These are phyloP conservation scores for Fusarium siculi DNA, from an alignment of 2,329 filamentous ascomycete species.

Conservation along the genomic window DNA sequence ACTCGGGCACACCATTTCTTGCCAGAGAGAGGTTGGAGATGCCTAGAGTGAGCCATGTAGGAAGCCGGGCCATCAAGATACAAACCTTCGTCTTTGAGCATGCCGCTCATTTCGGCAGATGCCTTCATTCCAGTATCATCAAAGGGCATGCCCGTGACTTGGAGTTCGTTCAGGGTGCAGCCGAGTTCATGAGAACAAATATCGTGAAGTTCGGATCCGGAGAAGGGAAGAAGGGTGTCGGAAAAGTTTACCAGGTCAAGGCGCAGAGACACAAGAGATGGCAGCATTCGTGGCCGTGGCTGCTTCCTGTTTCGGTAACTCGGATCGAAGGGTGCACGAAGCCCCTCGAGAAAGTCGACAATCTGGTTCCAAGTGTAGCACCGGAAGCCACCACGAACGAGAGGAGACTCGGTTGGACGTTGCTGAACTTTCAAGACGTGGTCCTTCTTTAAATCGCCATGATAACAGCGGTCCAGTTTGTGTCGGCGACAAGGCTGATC, in stretches of 20 bases:
- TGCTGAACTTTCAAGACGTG: constrained; percentile 55
- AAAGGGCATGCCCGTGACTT: constrained; percentile 62
- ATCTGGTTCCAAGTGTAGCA: constrained; percentile 66
- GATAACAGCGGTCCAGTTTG: constrained; percentile 55
- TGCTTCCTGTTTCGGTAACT: constrained; percentile 48
- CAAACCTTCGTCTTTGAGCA: constrained; percentile 65
- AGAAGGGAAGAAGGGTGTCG: constrained; percentile 56
- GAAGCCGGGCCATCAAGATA: constrained; percentile 58
- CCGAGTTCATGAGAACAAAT: constrained; percentile 65
- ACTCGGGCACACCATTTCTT: constrained; percentile 56
- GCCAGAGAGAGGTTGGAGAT: constrained; percentile 54
- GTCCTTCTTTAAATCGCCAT: constrained; percentile 55
- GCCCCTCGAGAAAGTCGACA: constrained; percentile 61
- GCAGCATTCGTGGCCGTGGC: constrained; percentile 57
- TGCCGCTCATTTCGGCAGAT: constrained; percentile 59
- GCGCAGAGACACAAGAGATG: constrained; percentile 58
- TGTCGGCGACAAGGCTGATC: constrained; percentile 56
- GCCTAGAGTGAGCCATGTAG: constrained; percentile 54
- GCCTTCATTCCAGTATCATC: constrained; percentile 61
- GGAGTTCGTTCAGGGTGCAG: constrained; percentile 63
- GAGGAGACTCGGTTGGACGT: constrained; percentile 57
- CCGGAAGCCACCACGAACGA: constrained; percentile 63
- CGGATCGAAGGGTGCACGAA: constrained; percentile 63
- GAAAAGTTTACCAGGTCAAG: constrained; percentile 67
- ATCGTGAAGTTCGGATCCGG: constrained; percentile 61